These are phyloP conservation scores for Fusarium chaquense DNA, from an alignment of 2,329 filamentous ascomycete species.

Conservation along the genomic window DNA sequence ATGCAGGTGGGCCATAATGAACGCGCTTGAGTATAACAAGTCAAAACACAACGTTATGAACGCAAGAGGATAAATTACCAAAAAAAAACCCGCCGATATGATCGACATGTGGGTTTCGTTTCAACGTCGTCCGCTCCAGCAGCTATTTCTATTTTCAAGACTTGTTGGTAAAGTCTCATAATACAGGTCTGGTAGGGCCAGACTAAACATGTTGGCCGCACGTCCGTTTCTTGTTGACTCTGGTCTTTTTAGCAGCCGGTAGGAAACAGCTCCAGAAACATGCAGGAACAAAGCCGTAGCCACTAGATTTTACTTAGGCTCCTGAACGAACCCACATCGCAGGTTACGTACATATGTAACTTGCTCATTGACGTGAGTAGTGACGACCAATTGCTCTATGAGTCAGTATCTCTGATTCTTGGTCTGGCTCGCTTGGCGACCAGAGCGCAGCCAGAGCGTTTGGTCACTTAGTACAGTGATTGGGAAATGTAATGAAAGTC, in stretches of 20 bases:
- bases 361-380: slow-evolving; percentile 37
- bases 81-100: slow-evolving; percentile 23
- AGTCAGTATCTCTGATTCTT: slow-evolving; percentile 13
- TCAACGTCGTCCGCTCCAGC: slow-evolving; percentile 18
- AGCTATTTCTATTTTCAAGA: slow-evolving; percentile 8
- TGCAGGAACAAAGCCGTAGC: slow-evolving; percentile 48
- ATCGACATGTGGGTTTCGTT: slow-evolving; percentile 36
- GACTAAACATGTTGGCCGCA: slow-evolving; percentile 30
- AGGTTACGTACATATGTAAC: slow-evolving; percentile 18
- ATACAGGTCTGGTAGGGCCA: slow-evolving; percentile 20
- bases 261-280: slow-evolving; percentile 41
- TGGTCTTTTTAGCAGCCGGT: slow-evolving; percentile 31
- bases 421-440: slow-evolving; percentile 14
- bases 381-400: slow-evolving; percentile 12
- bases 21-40: not conserved
- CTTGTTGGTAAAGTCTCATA: slow-evolving; percentile 3
- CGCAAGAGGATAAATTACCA: not conserved
- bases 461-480: slow-evolving; percentile 1
- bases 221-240: slow-evolving; percentile 34
- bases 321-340: slow-evolving; percentile 37
- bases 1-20: not conserved
- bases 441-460: slow-evolving; percentile 14
- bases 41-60: slow-evolving; percentile 3
- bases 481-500: slow-evolving; percentile 21
- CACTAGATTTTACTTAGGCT: slow-evolving; percentile 37